A percentile compares a stretch with the other conserved stretches of the same genome.
phyloP scores from a whole-genome alignment of 2,329 filamentous ascomycete genomes.

The Calonectria ilicicola region DNA sequence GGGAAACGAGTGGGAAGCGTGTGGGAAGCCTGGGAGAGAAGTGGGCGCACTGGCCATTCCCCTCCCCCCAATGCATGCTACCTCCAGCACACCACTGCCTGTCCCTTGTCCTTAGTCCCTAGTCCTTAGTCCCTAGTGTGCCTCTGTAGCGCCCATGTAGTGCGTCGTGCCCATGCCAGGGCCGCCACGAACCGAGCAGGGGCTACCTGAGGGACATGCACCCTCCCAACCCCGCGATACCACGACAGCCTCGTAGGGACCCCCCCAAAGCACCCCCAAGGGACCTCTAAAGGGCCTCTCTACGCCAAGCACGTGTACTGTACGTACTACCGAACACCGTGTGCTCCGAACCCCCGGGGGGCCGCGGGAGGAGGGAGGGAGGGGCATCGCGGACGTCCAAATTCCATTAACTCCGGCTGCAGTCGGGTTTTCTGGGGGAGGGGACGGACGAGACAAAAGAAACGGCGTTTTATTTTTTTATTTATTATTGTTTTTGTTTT shows the following conservation, averaged over 20 bases:
- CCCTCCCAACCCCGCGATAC: slow-evolving; percentile 11
- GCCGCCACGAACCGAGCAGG: slow-evolving; percentile 15
- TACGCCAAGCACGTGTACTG: background rate
- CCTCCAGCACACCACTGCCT: too few relatives aligned
- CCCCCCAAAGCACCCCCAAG: too few relatives aligned
- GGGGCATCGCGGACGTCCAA: background rate
- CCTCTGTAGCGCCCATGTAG: background rate
- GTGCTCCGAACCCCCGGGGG: slow-evolving; percentile 16
- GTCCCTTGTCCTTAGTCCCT: too few relatives aligned
- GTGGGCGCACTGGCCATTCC: slow-evolving; percentile 7
- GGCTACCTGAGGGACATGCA: slow-evolving; percentile 6
- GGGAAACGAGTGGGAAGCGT: too few relatives aligned
- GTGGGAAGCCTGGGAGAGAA: background rate
- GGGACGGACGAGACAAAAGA: too few relatives aligned
- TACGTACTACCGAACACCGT: background rate
- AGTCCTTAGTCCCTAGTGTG: background rate
- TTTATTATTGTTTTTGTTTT: background rate
- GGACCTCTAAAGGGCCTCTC: background rate
- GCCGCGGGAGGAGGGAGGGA: background rate
- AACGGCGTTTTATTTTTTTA: background rate
- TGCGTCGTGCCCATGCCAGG: slow-evolving; percentile 3
- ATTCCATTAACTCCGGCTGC: slow-evolving; percentile 19
- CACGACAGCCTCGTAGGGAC: background rate
- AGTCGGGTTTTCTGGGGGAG: too few relatives aligned
- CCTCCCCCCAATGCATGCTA: background rate